Conservation (phyloP, 441 rosid genomes). For the Capsella rubella region DNA sequence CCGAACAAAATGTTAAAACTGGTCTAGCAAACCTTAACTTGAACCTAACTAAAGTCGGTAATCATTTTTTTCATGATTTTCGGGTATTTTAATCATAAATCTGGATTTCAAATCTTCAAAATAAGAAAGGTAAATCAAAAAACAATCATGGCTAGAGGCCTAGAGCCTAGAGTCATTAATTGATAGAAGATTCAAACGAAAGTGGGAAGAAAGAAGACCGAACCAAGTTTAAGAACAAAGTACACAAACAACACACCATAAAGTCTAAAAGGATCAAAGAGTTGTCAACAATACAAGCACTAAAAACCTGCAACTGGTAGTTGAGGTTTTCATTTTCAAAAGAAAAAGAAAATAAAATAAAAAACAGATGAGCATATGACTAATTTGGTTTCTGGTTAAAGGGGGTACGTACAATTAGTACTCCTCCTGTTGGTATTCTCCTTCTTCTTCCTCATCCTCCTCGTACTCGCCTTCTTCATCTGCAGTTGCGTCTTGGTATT, state of each 20-base stretch:
- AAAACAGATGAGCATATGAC: constrained; percentile 11
- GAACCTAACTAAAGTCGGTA: too few relatives aligned
- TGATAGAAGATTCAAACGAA: background rate
- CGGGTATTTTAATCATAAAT: too few relatives aligned
- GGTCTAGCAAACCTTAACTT: too few relatives aligned
- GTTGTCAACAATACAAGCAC: constrained; percentile 17
- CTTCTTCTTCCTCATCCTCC: constrained; percentile 49
- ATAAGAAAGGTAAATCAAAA: too few relatives aligned
- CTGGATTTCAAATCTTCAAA: too few relatives aligned
- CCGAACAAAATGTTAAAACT: background rate
- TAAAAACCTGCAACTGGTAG: constrained; percentile 31
- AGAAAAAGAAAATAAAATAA: background rate
- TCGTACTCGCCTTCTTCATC: constrained; percentile 57
- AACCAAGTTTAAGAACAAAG: constrained; percentile 8
- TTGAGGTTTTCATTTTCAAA: constrained; percentile 5
- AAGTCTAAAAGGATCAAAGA: constrained; percentile 2
- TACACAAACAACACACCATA: constrained; percentile 17
- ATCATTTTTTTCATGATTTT: too few relatives aligned
- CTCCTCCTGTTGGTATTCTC: constrained; percentile 50
- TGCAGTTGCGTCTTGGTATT: constrained; percentile 71
- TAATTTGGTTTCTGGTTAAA: background rate
- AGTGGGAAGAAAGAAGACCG: background rate
- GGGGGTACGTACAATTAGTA: constrained; percentile 22
- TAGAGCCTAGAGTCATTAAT: too few relatives aligned
- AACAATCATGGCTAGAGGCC: too few relatives aligned